These are phyloP conservation scores for Kwoniella sp. DNA, from an alignment of 768 basidiomycete species.

Conservation along the genomic window DNA sequence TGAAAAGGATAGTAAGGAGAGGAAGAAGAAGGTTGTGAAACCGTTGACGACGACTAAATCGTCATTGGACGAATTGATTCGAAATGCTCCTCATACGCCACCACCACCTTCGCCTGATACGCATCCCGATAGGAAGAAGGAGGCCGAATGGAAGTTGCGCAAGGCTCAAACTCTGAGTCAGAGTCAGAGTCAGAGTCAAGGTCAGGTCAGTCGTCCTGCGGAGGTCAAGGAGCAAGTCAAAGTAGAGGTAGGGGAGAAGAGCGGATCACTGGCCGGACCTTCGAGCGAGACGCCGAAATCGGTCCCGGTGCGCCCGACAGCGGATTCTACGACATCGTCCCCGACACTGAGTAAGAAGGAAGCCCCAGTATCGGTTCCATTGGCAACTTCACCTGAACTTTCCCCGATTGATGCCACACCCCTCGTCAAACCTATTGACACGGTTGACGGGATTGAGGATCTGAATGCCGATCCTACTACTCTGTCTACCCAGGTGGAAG, in stretches of 20 bases:
- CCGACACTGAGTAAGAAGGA: no score
- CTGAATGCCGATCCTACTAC: not conserved
- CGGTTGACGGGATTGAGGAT: not conserved
- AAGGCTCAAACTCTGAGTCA: not conserved
- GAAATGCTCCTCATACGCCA: conserved; percentile 4
- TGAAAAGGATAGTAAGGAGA: not conserved
- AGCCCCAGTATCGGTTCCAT: not conserved
- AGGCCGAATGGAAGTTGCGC: conserved; percentile 7
- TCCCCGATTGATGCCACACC: no score
- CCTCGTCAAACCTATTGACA: not conserved
- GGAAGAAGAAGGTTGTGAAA: not conserved
- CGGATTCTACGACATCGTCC: no score
- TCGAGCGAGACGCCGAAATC: no score
- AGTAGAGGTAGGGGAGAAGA: no score
- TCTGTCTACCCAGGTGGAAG: conserved; percentile 1
- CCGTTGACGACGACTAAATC: not conserved
- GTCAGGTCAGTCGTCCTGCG: not conserved
- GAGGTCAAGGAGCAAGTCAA: no score
- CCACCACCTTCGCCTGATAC: conserved; percentile 14
- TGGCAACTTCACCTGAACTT: not conserved
- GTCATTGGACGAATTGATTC: conserved; percentile 6
- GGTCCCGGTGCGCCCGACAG: no score
- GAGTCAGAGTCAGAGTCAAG: no score
- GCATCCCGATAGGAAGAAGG: conserved; percentile 15
- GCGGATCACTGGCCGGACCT: no score